These are phyloP conservation scores for Lobosporangium transversale DNA, from an alignment of 192 early-diverging fungal genomes.

Conservation along the genomic window DNA sequence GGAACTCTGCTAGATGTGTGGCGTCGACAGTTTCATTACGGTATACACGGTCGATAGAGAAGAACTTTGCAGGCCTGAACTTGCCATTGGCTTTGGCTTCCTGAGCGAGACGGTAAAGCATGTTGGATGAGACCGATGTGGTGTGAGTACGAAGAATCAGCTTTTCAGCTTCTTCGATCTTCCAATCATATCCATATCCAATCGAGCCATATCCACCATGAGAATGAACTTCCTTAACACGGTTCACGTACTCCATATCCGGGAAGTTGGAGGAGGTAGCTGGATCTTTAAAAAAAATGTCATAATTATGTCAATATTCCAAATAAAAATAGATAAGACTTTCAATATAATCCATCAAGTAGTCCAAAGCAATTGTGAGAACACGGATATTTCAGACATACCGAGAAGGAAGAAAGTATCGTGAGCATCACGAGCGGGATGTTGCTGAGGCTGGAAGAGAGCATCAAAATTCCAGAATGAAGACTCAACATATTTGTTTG, in stretches of 20 bases:
- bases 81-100: conserved; percentile 67
- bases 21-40: conserved; percentile 98
- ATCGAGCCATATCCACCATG: conserved; percentile 95
- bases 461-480: conserved; percentile 99
- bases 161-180: conserved; percentile 90
- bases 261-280: conserved; percentile 81
- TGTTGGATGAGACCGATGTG: conserved; percentile 89
- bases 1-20: conserved; percentile 99
- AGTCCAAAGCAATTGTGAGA: not conserved
- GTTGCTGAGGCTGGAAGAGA: conserved; percentile 99
- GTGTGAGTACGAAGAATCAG: conserved; percentile 97
- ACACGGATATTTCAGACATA: conserved; percentile 7
- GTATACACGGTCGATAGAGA: conserved; percentile 99
- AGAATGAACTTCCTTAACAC: conserved; percentile 92
- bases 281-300: conserved; percentile 58
- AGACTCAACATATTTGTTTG: conserved; percentile 95
- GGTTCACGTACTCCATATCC: conserved; percentile 83
- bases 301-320: too few species aligned
- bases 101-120: conserved; percentile 94
- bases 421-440: conserved; percentile 89
- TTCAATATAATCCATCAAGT: too few species aligned
- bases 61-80: conserved; percentile 96
- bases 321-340: too few species aligned
- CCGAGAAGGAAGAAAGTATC: conserved; percentile 81
- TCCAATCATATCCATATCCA: conserved; percentile 96